Evolutionary conservation across 805 yeast genomes (phyloP), one percentile per base, ranked within the genome.

Genomic region (Naumovozyma castellii): DNA sequence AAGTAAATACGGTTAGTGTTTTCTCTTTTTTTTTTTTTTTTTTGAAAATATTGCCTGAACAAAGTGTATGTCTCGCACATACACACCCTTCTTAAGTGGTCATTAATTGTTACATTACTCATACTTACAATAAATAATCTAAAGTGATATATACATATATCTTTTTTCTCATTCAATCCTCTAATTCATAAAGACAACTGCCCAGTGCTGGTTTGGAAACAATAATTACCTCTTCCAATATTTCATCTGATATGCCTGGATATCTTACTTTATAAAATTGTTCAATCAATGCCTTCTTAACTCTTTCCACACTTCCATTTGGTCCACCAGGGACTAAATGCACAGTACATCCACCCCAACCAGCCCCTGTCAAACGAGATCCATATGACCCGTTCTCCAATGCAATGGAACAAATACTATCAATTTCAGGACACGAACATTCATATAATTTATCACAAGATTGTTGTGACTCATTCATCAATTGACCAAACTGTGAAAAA

Each of bases 351-450:
- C 87, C 87, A 29, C 87, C 87, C 71, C 78, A 80, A 2, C 87
- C 88, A 6, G 87, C 87, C 17, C 87, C 87, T 3, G 87, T 80
- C n/a, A 78, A 69, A 41, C 88, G 66, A 1, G 84, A 75, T n/a
- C 87, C 87, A 43, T 59, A 67, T 0, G 84, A 65, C 2, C 87
- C 88, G 46, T 72, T 67, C 1, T 46, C 51, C 32, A 65, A 55
- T 2, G 84, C 85, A 39, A 80, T 69, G 5, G 51, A 39, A 51
- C 82, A 75, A 31, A 80, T 54, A 9, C 58, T 57, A 41, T 79
- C 75, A 36, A 78, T 68, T 44, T 72, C 78, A 1, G 66, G 67
- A 41, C 73, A 70, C 1, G 84, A 76, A 41, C 80, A 75, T 43
- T 76, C 69, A 57, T 68, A 74, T 29, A 66, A 54, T 18, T 59